A percentile compares a stretch with the other conserved stretches of the same genome.
Conservation (phyloP, 169 alveolate species). For the Toxoplasma gondii region DNA sequence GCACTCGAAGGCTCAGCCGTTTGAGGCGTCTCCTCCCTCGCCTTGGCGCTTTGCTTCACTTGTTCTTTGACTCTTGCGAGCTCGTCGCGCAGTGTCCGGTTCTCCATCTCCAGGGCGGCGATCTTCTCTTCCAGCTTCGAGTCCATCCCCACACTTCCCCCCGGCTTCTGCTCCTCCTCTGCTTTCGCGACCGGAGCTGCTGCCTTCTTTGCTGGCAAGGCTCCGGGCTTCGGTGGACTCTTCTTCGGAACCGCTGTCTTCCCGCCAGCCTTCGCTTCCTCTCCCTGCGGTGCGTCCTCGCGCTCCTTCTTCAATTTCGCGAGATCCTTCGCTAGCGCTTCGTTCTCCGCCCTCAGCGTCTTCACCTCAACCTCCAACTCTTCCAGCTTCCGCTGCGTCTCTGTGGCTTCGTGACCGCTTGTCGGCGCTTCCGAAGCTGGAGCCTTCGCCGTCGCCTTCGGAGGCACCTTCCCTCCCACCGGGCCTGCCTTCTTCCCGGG, state of each 20-base stretch:
- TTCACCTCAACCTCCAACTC: background rate
- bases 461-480: background rate
- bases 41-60: background rate
- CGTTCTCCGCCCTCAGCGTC: background rate
- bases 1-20: background rate
- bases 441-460: background rate
- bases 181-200: background rate
- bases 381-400: background rate
- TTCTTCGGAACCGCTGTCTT: background rate
- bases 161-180: background rate
- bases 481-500: background rate
- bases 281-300: background rate
- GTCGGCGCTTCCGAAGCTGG: background rate
- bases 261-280: background rate
- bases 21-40: background rate
- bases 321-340: background rate
- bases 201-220: background rate
- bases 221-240: background rate
- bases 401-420: background rate
- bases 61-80: background rate
- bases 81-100: background rate
- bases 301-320: background rate
- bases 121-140: background rate
- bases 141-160: background rate
- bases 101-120: background rate